Base-by-base conservation (phyloP, 140 eudicot species). In the Cichorium intybus region DNA sequence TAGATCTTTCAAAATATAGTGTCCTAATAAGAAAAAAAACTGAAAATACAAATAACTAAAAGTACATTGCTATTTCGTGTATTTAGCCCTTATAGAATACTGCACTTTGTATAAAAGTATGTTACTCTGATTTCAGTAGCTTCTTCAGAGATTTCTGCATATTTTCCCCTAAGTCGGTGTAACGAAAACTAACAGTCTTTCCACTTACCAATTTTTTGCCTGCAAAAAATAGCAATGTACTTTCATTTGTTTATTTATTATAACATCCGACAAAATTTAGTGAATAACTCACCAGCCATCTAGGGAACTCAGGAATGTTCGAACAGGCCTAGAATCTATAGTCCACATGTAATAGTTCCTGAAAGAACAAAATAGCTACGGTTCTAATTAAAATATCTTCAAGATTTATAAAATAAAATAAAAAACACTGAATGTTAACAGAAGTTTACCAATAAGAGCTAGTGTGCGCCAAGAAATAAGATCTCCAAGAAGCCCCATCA, bases 251-350 rank as follows among this genome's bases (percentile, higher is more conserved):
- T n/a, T n/a, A n/a, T n/a, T n/a, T n/a, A n/a, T n/a, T n/a, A n/a
- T 18, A 51, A 21, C 9, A 24, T 20, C 8, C 10, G 24, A 49
- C 6, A 11, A 49, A 49, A 11, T 53, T 8, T 11, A 17, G 16
- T 54, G 22, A 11, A 23, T 53, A n/a, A 22, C 90, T 70, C 60
- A 87, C 95, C 86, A 87, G 82, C 91, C 92, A 87, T 70, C 95
- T 79, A 10, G 95, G 95, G 62, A 92, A 87, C 81, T 87, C 88
- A 29, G 92, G 92, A 62, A 84, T 81, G 80, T 81, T 66, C n/a
- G 68, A 75, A 73, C 14, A 87, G 68, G 65, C 88, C 91, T 7
- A 79, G 24, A 57, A 87, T 60, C 71, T 84, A 92, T 56, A 87
- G n/a, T n/a, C n/a, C n/a, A 54, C 91, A 86, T 23, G 95, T 89